phyloP scores from a whole-genome alignment of 1,284 basidiomycete genomes.

The Microbotryomycetes sp. region DNA sequence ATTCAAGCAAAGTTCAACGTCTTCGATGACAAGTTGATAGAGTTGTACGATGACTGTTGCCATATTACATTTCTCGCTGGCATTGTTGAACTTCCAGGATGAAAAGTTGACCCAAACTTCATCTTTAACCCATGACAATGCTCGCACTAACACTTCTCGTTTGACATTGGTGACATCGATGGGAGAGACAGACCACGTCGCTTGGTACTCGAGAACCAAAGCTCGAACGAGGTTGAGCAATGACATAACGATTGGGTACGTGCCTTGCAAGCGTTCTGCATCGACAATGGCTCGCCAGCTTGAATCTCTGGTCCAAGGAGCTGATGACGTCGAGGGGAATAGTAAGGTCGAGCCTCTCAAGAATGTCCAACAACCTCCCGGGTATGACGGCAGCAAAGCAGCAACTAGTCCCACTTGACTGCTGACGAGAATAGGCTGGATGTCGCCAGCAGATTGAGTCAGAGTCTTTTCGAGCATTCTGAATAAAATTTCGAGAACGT shows the following conservation, averaged over 20 bases:
- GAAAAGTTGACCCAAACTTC: constrained; percentile 79
- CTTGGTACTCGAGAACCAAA: constrained; percentile 53
- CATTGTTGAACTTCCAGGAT: constrained; percentile 69
- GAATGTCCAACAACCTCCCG: constrained; percentile 76
- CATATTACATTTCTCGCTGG: constrained; percentile 74
- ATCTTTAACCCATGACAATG: constrained; percentile 66
- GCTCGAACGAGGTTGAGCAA: constrained; percentile 68
- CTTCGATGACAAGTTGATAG: constrained; percentile 59
- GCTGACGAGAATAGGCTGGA: constrained; percentile 60
- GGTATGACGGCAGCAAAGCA: constrained; percentile 64
- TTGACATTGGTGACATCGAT: constrained; percentile 59
- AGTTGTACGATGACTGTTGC: constrained; percentile 59
- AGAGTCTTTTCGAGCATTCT: constrained; percentile 77
- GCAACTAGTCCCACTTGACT: constrained; percentile 73
- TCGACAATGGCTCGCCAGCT: constrained; percentile 58
- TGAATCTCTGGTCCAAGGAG: constrained; percentile 49
- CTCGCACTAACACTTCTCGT: constrained; percentile 71
- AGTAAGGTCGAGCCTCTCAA: constrained; percentile 68
- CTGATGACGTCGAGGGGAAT: constrained; percentile 51
- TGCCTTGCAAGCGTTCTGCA: constrained; percentile 62
- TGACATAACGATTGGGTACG: constrained; percentile 70
- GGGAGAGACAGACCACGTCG: constrained; percentile 49
- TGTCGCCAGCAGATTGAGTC: constrained; percentile 47
- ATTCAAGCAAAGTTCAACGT: constrained; percentile 54
- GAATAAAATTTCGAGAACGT: constrained; percentile 69